Percentiles rank a stretch among this genome's conserved stretches.
Conservation (phyloP, 495 filamentous ascomycete species). For the Melanomma pulvis-pyrius region DNA sequence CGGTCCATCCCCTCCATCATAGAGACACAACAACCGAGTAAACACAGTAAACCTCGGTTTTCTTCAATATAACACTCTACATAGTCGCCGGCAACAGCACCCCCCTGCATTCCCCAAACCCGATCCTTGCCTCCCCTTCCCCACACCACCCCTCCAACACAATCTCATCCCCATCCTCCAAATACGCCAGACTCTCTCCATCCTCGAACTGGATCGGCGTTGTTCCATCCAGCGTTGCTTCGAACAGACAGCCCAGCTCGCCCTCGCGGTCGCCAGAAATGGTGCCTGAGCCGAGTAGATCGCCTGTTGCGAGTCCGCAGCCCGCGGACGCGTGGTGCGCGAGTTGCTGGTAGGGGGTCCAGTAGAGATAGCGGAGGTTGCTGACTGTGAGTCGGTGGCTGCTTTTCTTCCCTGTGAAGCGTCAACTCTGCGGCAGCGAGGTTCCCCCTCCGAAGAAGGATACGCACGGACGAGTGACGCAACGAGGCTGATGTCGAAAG, state of each 20-base stretch:
- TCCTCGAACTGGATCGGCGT: constrained; percentile 13
- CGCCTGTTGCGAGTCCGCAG: constrained; percentile 36
- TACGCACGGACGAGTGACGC: not conserved
- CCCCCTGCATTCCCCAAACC: constrained; percentile 39
- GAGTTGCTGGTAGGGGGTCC: constrained; percentile 41
- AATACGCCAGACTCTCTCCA: constrained; percentile 31
- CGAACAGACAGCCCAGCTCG: constrained; percentile 39
- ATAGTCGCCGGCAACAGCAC: constrained; percentile 30
- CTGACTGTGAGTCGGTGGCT: constrained; percentile 20
- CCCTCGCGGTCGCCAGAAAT: constrained; percentile 32
- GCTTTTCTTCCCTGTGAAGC: constrained; percentile 23
- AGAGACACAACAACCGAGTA: no score
- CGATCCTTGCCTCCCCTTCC: constrained; percentile 26
- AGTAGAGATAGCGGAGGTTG: constrained; percentile 39
- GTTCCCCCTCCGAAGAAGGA: not conserved
- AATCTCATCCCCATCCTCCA: constrained; percentile 41
- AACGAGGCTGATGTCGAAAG: constrained; percentile 36
- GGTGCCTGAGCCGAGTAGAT: constrained; percentile 41
- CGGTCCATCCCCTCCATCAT: no score
- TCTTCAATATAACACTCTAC: no score
- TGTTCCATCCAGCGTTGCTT: constrained; percentile 32
- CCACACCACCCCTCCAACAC: constrained; percentile 39
- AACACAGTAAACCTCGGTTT: no score
- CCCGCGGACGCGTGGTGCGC: constrained; percentile 38
- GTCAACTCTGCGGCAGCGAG: constrained; percentile 14